Conservation (phyloP, 805 yeast genomes). For the Metschnikowia santaceciliae region DNA sequence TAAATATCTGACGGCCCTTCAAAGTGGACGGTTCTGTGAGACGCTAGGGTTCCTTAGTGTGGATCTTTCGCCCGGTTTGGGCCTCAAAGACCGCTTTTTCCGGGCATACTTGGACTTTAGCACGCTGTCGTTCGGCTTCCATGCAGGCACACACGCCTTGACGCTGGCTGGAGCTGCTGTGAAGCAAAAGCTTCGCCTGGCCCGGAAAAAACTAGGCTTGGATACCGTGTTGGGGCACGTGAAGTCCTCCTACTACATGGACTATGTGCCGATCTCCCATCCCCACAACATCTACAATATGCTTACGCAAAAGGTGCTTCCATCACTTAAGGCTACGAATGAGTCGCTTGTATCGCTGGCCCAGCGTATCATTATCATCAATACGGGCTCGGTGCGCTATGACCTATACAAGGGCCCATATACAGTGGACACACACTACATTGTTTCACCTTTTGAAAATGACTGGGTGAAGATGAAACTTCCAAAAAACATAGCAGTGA, state of each 20-base stretch:
- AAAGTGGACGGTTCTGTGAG: constrained; percentile 90
- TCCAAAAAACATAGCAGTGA: constrained; percentile 54
- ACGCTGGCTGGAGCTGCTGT: constrained; percentile 44
- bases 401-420: constrained; percentile 83
- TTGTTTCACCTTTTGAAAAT: constrained; percentile 81
- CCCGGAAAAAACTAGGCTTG: constrained; percentile 49
- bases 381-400: constrained; percentile 86
- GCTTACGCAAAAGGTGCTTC: constrained; percentile 54
- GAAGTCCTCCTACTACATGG: constrained; percentile 60
- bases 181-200: constrained; percentile 38
- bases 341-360: constrained; percentile 6
- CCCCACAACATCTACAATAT: constrained; percentile 55
- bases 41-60: constrained; percentile 87
- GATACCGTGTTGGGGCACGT: constrained; percentile 61
- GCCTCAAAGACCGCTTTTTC: constrained; percentile 25
- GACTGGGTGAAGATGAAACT: constrained; percentile 67
- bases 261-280: constrained; percentile 53
- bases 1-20: constrained; percentile 65
- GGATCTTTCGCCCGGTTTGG: constrained; percentile 20
- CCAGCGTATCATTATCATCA: constrained; percentile 56
- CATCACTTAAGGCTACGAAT: constrained; percentile 33
- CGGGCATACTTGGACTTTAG: constrained; percentile 85
- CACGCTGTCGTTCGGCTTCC: constrained; percentile 63
- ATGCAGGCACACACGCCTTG: constrained; percentile 47
- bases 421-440: constrained; percentile 73